These are phyloP conservation scores for Spergularia marina DNA, from an alignment of 148 eudicot species.

Conservation along the genomic window DNA sequence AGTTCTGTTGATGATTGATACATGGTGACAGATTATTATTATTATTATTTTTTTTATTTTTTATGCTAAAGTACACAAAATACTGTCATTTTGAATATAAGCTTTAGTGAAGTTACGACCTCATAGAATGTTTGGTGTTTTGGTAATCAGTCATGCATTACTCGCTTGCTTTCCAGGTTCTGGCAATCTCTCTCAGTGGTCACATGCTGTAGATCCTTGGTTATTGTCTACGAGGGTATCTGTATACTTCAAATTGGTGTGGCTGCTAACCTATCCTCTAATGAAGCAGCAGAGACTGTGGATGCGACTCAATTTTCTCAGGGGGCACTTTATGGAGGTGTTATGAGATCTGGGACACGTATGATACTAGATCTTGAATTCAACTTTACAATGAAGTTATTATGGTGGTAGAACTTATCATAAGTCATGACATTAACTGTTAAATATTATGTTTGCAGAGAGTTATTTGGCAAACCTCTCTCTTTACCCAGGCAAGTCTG, in stretches of 20 bases:
- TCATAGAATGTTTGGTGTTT: constrained; percentile 5
- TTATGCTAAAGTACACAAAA: not conserved
- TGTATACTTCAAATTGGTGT: constrained; percentile 73
- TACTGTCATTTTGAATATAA: not conserved
- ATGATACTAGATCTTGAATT: constrained; percentile 24
- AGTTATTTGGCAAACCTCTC: constrained; percentile 92
- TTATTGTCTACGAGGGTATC: constrained; percentile 59
- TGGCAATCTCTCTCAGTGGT: constrained; percentile 79
- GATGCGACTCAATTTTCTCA: constrained; percentile 54
- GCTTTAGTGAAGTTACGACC: not conserved
- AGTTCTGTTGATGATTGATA: not conserved
- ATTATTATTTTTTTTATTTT: too few relatives aligned
- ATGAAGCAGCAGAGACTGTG: constrained; percentile 45
- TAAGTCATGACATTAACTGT: not conserved
- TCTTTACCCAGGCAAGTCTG: constrained; percentile 90
- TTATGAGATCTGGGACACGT: constrained; percentile 75
- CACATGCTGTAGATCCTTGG: constrained; percentile 85
- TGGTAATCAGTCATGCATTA: constrained; percentile 7
- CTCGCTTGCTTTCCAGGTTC: constrained; percentile 42
- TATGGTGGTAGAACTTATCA: not conserved
- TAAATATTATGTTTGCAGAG: constrained; percentile 45
- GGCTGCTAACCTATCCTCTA: constrained; percentile 54
- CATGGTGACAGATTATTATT: too few relatives aligned
- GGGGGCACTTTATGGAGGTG: constrained; percentile 69
- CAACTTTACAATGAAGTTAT: not conserved